Percentiles rank a stretch among this genome's conserved stretches.
phyloP scores from a whole-genome alignment of 2,329 filamentous ascomycete genomes.

The Microsporum audouinii region DNA sequence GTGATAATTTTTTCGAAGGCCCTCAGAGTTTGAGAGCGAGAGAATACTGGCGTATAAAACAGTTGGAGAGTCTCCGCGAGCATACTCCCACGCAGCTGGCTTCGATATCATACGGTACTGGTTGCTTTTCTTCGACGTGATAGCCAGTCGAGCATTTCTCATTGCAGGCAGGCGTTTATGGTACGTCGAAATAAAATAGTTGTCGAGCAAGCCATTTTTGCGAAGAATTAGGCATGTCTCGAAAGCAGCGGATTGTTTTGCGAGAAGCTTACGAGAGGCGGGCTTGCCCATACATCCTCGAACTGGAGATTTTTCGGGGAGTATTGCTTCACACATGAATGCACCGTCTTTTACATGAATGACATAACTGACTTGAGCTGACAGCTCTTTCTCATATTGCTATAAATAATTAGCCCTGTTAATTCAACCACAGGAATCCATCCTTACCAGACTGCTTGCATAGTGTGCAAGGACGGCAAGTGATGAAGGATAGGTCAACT shows the following conservation, averaged over 20 bases:
- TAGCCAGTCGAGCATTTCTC: conserved; percentile 74
- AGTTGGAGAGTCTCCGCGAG: conserved; percentile 36
- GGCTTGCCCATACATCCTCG: conserved; percentile 52
- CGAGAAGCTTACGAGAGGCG: conserved; percentile 58
- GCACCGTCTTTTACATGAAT: conserved; percentile 45
- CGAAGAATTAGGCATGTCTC: conserved; percentile 63
- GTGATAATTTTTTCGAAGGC: conserved; percentile 48
- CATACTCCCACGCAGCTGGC: conserved; percentile 57
- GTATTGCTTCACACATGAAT: conserved; percentile 65
- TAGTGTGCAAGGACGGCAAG: conserved; percentile 62
- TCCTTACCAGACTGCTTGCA: conserved; percentile 50
- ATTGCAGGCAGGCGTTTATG: conserved; percentile 61
- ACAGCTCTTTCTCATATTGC: conserved; percentile 39
- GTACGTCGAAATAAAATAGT: conserved; percentile 61
- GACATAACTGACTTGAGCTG: conserved; percentile 48
- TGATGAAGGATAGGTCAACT: conserved; percentile 64
- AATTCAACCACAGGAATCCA: background rate
- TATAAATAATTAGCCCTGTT: conserved; percentile 15
- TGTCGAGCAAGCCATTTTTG: conserved; percentile 56
- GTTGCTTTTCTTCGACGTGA: conserved; percentile 64
- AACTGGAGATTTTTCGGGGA: conserved; percentile 66
- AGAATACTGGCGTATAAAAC: conserved; percentile 53
- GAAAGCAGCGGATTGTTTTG: conserved; percentile 83
- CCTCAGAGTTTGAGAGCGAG: conserved; percentile 44
- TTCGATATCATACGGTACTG: conserved; percentile 70